Evolutionary conservation across 2,329 filamentous ascomycete genomes (phyloP).

Genomic region (Coleophoma crateriformis): DNA sequence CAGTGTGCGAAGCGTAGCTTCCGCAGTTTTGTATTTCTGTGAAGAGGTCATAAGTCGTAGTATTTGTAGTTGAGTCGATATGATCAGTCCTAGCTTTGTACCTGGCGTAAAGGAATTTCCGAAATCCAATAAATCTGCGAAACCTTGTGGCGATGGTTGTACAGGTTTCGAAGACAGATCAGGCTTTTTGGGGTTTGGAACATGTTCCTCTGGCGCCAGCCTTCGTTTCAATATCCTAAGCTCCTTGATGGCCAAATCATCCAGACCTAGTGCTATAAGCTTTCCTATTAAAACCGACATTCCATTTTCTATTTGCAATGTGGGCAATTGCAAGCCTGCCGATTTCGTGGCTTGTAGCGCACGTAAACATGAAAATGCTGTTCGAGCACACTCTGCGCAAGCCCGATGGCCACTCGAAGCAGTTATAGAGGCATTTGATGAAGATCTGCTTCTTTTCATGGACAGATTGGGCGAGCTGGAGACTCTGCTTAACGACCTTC

Average conservation of each 20-base stretch:
- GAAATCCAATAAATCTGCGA: conserved; percentile 60
- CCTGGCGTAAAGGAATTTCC: conserved; percentile 35
- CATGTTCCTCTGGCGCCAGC: conserved; percentile 40
- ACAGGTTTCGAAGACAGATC: conserved; percentile 27
- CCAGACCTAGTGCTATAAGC: conserved; percentile 57
- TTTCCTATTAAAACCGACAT: conserved; percentile 66
- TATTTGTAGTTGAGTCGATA: conserved; percentile 58
- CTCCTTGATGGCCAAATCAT: conserved; percentile 65
- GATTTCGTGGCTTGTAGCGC: conserved; percentile 45
- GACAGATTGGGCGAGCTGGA: conserved; percentile 52
- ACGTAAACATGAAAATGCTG: conserved; percentile 61
- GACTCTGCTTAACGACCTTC: conserved; percentile 55
- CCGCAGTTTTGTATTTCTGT: conserved; percentile 54
- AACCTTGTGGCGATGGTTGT: conserved; percentile 21
- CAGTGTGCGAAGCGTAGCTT: conserved; percentile 51
- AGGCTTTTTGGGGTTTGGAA: conserved; percentile 17
- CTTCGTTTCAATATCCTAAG: conserved; percentile 59
- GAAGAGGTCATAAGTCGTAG: conserved; percentile 57
- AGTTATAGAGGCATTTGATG: conserved; percentile 26
- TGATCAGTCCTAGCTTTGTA: conserved; percentile 46
- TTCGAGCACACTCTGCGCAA: conserved; percentile 56
- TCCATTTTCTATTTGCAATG: conserved; percentile 66
- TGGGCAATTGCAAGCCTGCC: conserved; percentile 47
- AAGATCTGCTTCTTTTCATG: conserved; percentile 31
- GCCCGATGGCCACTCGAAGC: conserved; percentile 27